Percentiles rank a stretch among this genome's conserved stretches.
Evolutionary conservation across 495 filamentous ascomycete genomes (phyloP).

Genomic region (Penicillium dipodomyicola): DNA sequence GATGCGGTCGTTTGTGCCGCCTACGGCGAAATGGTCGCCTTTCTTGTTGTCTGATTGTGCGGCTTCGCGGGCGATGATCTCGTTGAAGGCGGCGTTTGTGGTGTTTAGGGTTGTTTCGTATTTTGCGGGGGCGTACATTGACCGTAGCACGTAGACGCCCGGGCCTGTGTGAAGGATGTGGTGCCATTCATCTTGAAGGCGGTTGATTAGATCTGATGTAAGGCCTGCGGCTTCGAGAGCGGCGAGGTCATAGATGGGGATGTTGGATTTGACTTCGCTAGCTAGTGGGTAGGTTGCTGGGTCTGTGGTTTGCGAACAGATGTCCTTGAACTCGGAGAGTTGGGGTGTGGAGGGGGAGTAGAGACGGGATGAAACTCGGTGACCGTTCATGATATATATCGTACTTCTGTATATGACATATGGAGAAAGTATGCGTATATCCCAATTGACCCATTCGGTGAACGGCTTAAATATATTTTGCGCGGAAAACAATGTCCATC

Average conservation of each 20-base stretch:
- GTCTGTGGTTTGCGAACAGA: conserved; percentile 41
- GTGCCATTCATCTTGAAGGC: conserved; percentile 55
- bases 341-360: conserved; percentile 21
- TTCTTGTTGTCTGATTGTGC: conserved; percentile 21
- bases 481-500: conserved; percentile 27
- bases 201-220: conserved; percentile 17
- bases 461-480: conserved; percentile 12
- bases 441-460: background rate
- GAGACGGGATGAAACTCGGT: conserved; percentile 23
- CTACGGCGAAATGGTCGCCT: conserved; percentile 55
- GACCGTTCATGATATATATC: conserved; percentile 13
- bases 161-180: conserved; percentile 51
- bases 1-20: conserved; percentile 51
- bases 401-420: background rate
- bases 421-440: background rate
- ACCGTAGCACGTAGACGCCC: conserved; percentile 51
- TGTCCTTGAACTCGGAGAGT: conserved; percentile 40
- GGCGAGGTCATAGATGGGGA: conserved; percentile 52
- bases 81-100: conserved; percentile 42
- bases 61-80: conserved; percentile 44
- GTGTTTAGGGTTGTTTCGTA: conserved; percentile 33
- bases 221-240: conserved; percentile 23
- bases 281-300: conserved; percentile 44
- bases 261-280: conserved; percentile 38
- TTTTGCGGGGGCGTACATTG: conserved; percentile 38